Evolutionary conservation across 768 basidiomycete species (phyloP), one percentile per base, ranked within the genome.

Genomic region (Tylopilus rubrobrunneus): DNA sequence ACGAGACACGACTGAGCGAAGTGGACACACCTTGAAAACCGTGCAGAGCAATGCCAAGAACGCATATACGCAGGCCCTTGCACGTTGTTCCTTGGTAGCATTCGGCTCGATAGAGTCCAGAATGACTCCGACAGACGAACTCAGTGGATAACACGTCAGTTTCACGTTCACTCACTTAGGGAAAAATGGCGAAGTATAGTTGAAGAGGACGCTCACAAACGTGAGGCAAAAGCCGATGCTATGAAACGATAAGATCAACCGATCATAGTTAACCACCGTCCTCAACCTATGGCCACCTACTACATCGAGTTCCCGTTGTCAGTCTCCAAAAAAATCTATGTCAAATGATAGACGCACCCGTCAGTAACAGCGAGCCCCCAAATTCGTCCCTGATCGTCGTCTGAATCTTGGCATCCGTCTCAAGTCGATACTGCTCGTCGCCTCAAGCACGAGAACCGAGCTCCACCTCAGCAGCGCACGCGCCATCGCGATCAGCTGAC

Each of bases 371-470:
- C 8, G 85, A 87, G 41, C 83, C 78, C 7, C 76, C 81, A 66
- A 96, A 96, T 62, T 96, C 90, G 59, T 88, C 85, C 7, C 92
- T 76, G 45, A 97, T 94, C 1, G 92, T 87, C 29, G 81, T 76
- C 66, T 96, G 93, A 52, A 96, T 96, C 72, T 92, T 93, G 8
- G 87, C 81, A 62, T 95, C 94, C 40, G 93, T 92, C 12, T 83
- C 85, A 61, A 87, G 64, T 92, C 89, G 52, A 92, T 90, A 62
- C 87, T 89, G 55, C 87, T 89, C 7, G 89, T 92, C 14, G 90
- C 90, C 60, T 92, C 91, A 36, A 92, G 73, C 15, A 92, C 80
- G 48, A 92, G 84, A 58, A 92, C 82, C 12, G 84, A 72, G 62
- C 84, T 89, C 7, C 81, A 78, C 17, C 88, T 75, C 29, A 92